phyloP scores from a whole-genome alignment of 768 basidiomycete species.

The Leucocoprinus sp. region DNA sequence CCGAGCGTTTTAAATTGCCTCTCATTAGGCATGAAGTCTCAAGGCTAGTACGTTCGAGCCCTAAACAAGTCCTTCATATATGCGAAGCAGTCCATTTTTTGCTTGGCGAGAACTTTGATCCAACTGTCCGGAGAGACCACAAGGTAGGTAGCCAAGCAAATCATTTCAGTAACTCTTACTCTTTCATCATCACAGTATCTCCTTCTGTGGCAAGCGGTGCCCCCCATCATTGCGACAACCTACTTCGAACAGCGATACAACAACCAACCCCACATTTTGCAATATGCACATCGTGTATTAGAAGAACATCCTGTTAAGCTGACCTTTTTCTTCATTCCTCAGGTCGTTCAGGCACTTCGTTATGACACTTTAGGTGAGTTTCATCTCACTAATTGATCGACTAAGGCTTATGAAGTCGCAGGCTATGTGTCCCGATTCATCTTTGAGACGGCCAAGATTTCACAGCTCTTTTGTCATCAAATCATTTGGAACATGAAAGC shows the following conservation, averaged over 20 bases:
- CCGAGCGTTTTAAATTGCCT: slow-evolving; percentile 79
- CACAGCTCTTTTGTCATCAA: slow-evolving; percentile 97
- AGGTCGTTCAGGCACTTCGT: slow-evolving; percentile 93
- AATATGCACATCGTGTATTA: slow-evolving; percentile 93
- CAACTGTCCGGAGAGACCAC: slow-evolving; percentile 53
- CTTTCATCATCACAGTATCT: slow-evolving; percentile 49
- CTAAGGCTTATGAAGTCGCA: slow-evolving; percentile 20
- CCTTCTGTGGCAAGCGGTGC: slow-evolving; percentile 81
- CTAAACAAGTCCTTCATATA: slow-evolving; percentile 58
- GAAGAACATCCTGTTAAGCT: slow-evolving; percentile 92
- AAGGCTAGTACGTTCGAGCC: slow-evolving; percentile 64
- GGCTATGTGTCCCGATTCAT: slow-evolving; percentile 95
- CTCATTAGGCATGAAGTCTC: slow-evolving; percentile 64
- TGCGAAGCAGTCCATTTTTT: slow-evolving; percentile 80
- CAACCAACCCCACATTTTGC: slow-evolving; percentile 77
- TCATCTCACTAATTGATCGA: not conserved
- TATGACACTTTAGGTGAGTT: slow-evolving; percentile 76
- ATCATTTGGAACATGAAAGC: slow-evolving; percentile 99
- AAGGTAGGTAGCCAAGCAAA: slow-evolving; percentile 48
- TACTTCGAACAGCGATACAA: slow-evolving; percentile 82
- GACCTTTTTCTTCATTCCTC: slow-evolving; percentile 98
- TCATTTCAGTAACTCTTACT: not conserved
- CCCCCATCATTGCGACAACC: slow-evolving; percentile 72
- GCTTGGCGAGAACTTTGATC: slow-evolving; percentile 63
- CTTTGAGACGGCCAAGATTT: slow-evolving; percentile 95